Evolutionary conservation across 257 asterid genomes (phyloP).

Genomic region (Solanum dulcamara): DNA sequence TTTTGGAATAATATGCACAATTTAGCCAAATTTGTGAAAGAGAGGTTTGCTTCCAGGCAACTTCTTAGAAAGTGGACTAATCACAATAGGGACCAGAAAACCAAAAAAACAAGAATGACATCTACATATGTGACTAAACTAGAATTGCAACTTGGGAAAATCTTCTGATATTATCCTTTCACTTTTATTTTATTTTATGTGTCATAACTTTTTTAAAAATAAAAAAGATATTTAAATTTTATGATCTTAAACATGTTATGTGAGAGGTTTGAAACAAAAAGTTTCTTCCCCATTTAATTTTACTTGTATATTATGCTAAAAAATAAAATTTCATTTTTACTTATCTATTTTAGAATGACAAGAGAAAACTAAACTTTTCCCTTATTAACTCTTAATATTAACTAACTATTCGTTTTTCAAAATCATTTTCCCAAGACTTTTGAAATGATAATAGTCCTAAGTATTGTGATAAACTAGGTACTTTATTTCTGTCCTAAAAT

Average conservation of each 20-base stretch:
- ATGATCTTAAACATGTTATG: too few relatives aligned
- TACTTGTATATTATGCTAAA: neutral
- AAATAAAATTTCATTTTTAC: neutral
- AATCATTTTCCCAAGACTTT: neutral
- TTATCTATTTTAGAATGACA: neutral
- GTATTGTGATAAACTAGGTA: neutral
- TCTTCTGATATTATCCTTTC: neutral
- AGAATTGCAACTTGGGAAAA: neutral
- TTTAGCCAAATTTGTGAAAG: too few relatives aligned
- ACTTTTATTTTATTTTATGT: neutral
- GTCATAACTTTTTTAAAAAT: neutral
- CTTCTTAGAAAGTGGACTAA: neutral
- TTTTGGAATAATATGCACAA: too few relatives aligned
- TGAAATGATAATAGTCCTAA: neutral
- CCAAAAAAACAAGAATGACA: neutral
- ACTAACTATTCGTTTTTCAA: neutral
- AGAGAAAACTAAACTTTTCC: neutral
- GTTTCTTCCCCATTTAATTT: neutral
- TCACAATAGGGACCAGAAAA: neutral
- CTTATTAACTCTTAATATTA: neutral
- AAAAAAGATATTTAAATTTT: neutral
- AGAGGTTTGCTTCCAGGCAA: neutral
- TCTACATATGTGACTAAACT: neutral
- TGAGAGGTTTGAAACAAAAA: neutral
- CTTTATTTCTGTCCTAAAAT: neutral